Evolutionary conservation across 192 early-diverging fungal species (phyloP).

Genomic region (Chytriomyces sp.): DNA sequence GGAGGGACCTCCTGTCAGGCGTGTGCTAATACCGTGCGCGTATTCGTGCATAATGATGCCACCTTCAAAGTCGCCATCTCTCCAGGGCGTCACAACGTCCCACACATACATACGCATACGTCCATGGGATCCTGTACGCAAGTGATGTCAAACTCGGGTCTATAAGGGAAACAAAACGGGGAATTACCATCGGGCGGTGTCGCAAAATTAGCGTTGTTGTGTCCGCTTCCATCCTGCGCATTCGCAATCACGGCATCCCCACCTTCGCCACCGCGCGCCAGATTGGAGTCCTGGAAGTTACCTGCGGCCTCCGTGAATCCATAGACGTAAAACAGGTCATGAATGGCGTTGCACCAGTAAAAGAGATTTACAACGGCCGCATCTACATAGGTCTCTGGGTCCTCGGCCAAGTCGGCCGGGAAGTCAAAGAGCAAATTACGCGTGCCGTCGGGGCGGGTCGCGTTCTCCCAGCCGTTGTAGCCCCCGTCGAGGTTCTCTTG

Average conservation of each 20-base stretch:
- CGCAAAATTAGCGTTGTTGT: constrained; percentile 94
- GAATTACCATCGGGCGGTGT: constrained; percentile 83
- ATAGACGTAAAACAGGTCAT: constrained; percentile 85
- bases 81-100: constrained; percentile 70
- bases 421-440: constrained; percentile 72
- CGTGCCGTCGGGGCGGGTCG: constrained; percentile 72
- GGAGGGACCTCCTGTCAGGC: constrained; percentile 88
- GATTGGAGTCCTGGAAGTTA: constrained; percentile 93
- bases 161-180: no score
- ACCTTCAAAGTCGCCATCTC: constrained; percentile 77
- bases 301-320: constrained; percentile 90
- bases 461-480: constrained; percentile 66
- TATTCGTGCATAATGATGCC: constrained; percentile 96
- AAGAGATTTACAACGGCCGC: constrained; percentile 85
- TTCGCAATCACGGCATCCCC: constrained; percentile 86
- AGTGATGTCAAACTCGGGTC: no score
- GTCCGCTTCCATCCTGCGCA: constrained; percentile 89
- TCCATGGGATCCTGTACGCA: constrained; percentile 54
- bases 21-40: constrained; percentile 87
- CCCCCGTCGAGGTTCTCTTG: constrained; percentile 80
- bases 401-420: constrained; percentile 59
- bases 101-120: constrained; percentile 95
- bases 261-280: constrained; percentile 72
- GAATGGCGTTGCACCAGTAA: constrained; percentile 89
- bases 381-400: constrained; percentile 75